These are phyloP conservation scores for Gentiana dahurica DNA, from an alignment of 257 asterid species.

Conservation along the genomic window DNA sequence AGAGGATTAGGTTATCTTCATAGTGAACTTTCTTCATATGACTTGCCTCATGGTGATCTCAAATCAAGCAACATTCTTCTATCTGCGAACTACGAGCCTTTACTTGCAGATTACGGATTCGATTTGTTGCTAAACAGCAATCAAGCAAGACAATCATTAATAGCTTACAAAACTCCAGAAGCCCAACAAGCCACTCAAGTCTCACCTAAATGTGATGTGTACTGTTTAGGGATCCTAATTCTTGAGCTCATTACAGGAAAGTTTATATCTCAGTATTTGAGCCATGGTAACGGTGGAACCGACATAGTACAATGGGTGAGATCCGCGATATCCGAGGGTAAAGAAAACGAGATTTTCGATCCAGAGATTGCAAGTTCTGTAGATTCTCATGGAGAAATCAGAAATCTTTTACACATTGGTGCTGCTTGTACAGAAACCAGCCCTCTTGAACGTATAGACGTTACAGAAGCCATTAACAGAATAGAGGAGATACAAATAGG, in stretches of 20 bases:
- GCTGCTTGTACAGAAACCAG: constrained; percentile 46
- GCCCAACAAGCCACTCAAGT: constrained; percentile 27
- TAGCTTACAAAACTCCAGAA: constrained; percentile 67
- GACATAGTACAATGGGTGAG: constrained; percentile 56
- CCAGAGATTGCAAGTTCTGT: constrained; percentile 26
- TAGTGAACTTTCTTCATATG: constrained; percentile 28
- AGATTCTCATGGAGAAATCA: constrained; percentile 16
- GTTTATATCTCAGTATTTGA: constrained; percentile 35
- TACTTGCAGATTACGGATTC: constrained; percentile 55
- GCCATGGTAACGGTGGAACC: constrained; percentile 44
- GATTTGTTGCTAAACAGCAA: constrained; percentile 23
- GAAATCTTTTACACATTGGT: constrained; percentile 43
- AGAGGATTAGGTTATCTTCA: constrained; percentile 56
- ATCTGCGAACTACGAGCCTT: constrained; percentile 35
- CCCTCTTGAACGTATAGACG: constrained; percentile 40
- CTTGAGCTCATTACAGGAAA: constrained; percentile 76
- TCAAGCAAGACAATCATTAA: constrained; percentile 38
- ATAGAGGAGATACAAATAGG: constrained; percentile 28
- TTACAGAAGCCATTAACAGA: constrained; percentile 41
- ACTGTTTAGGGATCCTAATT: constrained; percentile 57
- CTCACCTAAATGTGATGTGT: constrained; percentile 63
- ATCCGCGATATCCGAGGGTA: constrained; percentile 41
- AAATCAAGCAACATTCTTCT: constrained; percentile 76
- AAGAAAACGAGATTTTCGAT: constrained; percentile 34
- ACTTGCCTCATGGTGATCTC: constrained; percentile 74